A percentile compares a stretch with the other conserved stretches of the same genome.
These are phyloP conservation scores for Actinomucor elegans DNA, from an alignment of 371 early-diverging fungal genomes.

Conservation along the genomic window DNA sequence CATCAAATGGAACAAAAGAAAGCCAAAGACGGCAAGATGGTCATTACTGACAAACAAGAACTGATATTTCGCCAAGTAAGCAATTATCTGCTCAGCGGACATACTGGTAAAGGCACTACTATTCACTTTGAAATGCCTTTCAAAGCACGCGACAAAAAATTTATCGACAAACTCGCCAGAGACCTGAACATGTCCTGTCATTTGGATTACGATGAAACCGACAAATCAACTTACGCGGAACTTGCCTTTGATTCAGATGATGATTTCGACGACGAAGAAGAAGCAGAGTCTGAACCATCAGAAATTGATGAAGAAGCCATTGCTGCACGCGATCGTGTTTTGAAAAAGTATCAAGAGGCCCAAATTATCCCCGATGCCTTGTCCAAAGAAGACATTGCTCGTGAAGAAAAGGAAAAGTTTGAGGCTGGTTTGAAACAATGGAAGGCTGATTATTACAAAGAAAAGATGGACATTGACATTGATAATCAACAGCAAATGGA, in stretches of 20 bases:
- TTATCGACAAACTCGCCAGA: conserved; percentile 59
- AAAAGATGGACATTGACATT: conserved; percentile 69
- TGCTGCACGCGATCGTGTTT: conserved; percentile 65
- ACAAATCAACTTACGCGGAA: conserved; percentile 47
- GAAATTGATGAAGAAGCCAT: conserved; percentile 51
- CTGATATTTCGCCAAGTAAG: conserved; percentile 57
- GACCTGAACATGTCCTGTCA: conserved; percentile 64
- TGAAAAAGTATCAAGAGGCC: conserved; percentile 67
- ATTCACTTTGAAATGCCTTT: conserved; percentile 52
- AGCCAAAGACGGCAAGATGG: conserved; percentile 35
- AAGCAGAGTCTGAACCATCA: conserved; percentile 48
- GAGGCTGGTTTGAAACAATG: conserved; percentile 61
- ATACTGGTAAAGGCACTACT: conserved; percentile 11
- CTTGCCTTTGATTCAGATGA: conserved; percentile 40
- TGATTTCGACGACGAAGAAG: conserved; percentile 42
- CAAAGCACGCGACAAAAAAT: conserved; percentile 61
- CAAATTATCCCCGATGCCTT: conserved; percentile 58
- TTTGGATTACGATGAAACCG: conserved; percentile 38
- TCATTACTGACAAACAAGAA: conserved; percentile 60
- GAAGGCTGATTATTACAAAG: conserved; percentile 74
- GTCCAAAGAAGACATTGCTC: conserved; percentile 40
- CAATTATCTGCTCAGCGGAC: conserved; percentile 42
- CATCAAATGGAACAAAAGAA: conserved; percentile 49
- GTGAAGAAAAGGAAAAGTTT: conserved; percentile 54
- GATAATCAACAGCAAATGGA: conserved; percentile 54